phyloP scores from a whole-genome alignment of 371 early-diverging fungal genomes.

The Neoconidiobolus thromboides region DNA sequence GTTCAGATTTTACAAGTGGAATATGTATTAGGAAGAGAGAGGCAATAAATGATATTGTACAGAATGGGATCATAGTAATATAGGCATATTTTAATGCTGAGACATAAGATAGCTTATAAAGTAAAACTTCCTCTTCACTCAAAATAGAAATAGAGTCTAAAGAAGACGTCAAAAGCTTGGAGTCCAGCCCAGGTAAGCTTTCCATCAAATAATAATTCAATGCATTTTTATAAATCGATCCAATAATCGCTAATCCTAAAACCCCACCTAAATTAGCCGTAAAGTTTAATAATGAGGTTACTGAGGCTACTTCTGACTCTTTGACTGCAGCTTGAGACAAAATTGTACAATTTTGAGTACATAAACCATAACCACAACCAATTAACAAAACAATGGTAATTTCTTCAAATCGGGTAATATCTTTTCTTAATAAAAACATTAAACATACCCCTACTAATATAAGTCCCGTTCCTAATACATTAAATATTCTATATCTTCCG shows the following conservation, averaged over 20 bases:
- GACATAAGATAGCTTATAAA: not conserved
- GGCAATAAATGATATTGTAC: not conserved
- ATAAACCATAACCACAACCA: constrained; percentile 38
- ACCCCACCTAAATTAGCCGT: constrained; percentile 35
- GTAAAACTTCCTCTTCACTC: not conserved
- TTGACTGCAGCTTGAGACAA: constrained; percentile 32
- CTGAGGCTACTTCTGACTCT: constrained; percentile 29
- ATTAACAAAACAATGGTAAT: not conserved
- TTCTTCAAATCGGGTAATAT: not conserved
- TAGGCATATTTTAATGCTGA: not conserved
- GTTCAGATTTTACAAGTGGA: not conserved
- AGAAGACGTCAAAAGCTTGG: not conserved
- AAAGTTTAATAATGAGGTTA: constrained; percentile 37
- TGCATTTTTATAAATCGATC: not conserved
- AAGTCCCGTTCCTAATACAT: not conserved
- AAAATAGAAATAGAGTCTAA: not conserved
- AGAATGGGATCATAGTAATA: not conserved
- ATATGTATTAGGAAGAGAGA: not conserved
- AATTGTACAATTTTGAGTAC: constrained; percentile 33
- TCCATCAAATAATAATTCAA: not conserved
- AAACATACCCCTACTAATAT: not conserved
- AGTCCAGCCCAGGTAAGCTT: not conserved
- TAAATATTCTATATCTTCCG: not conserved
- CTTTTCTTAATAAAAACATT: not conserved
- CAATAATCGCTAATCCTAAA: constrained; percentile 30